phyloP scores from a whole-genome alignment of 768 basidiomycete genomes.

The Nidularia sp. region DNA sequence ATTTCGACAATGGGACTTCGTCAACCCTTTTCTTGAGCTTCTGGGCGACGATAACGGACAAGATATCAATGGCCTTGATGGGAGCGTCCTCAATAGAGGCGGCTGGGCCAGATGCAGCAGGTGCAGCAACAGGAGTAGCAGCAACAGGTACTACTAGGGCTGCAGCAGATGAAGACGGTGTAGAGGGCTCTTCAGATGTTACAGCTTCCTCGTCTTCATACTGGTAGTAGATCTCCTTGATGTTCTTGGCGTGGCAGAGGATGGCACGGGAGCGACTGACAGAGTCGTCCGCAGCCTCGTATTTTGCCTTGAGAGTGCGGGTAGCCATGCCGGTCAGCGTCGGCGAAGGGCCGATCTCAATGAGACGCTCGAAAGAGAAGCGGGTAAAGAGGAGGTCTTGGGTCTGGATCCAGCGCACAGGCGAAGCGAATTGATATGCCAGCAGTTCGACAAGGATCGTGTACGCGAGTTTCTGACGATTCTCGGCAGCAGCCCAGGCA shows the following conservation, averaged over 20 bases:
- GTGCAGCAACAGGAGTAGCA: slow-evolving; percentile 34
- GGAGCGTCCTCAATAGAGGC: slow-evolving; percentile 86
- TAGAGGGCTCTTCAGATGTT: slow-evolving; percentile 29
- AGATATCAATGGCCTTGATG: slow-evolving; percentile 85
- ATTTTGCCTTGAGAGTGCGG: slow-evolving; percentile 89
- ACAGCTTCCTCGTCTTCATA: slow-evolving; percentile 82
- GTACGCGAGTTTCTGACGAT: slow-evolving; percentile 93
- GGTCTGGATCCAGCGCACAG: slow-evolving; percentile 99
- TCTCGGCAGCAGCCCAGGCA: slow-evolving; percentile 73
- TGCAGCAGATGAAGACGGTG: slow-evolving; percentile 22
- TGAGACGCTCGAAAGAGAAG: slow-evolving; percentile 87
- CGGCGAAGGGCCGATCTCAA: slow-evolving; percentile 95
- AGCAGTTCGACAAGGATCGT: slow-evolving; percentile 94
- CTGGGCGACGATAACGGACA: slow-evolving; percentile 88
- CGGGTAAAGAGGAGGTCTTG: slow-evolving; percentile 90
- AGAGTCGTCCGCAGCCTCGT: slow-evolving; percentile 86
- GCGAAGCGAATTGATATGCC: slow-evolving; percentile 97
- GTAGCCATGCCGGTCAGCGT: slow-evolving; percentile 94
- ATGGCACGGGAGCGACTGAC: slow-evolving; percentile 74
- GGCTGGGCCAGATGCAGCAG: slow-evolving; percentile 57
- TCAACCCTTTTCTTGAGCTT: slow-evolving; percentile 94
- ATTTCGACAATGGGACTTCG: slow-evolving; percentile 87
- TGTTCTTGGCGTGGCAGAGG: slow-evolving; percentile 91
- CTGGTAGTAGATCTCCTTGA: slow-evolving; percentile 96
- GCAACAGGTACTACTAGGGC: slow-evolving; percentile 33